Evolutionary conservation across 1,284 basidiomycete species (phyloP), one percentile per base, ranked within the genome.

Genomic region (Amylostereum chailletii): DNA sequence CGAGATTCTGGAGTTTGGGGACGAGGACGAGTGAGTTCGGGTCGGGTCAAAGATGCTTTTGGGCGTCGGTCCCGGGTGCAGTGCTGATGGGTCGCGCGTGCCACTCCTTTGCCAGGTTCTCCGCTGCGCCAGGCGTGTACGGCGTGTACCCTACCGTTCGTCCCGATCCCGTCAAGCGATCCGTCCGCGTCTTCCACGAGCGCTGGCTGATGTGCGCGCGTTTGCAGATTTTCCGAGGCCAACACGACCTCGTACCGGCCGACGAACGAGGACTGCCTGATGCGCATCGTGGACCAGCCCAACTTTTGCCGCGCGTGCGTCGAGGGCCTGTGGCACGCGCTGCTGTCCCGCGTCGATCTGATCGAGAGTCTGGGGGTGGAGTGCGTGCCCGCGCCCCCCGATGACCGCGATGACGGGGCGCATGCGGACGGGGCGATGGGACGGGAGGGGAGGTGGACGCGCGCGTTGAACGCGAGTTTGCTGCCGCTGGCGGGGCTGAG

Each of bases 211-310:
- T 51, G 9, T 47, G 4, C 45, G 26, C 40, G 40, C 29, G 36
- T 45, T 41, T 34, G 47, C 51, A 86, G 81, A 26, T 86, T 72
- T 60, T 81, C 81, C 1, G 67, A 77, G 30, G 63, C 65, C 45
- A 86, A 88, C 55, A 60, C 64, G 49, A 86, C 83, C 0, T 74
- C 76, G 2, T 88, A 83, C 62, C 75, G 85, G 11, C 86, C 86
- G 36, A 91, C 88, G 2, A 90, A 91, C 58, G 84, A 90, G 57
- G 84, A 81, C 59, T 92, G 90, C 60, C 75, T 92, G 47, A 92
- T 93, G 90, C 82, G 90, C 32, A 71, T 72, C 44, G 83, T 90
- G 45, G 83, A 75, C 34, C 71, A 74, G 0, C 78, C 81, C 57
- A 79, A 81, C 57, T 89, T 91, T 63, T 91, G 89, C 67, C 77